phyloP scores from a whole-genome alignment of 129 eudicot genomes.

The Cynara cardunculus region DNA sequence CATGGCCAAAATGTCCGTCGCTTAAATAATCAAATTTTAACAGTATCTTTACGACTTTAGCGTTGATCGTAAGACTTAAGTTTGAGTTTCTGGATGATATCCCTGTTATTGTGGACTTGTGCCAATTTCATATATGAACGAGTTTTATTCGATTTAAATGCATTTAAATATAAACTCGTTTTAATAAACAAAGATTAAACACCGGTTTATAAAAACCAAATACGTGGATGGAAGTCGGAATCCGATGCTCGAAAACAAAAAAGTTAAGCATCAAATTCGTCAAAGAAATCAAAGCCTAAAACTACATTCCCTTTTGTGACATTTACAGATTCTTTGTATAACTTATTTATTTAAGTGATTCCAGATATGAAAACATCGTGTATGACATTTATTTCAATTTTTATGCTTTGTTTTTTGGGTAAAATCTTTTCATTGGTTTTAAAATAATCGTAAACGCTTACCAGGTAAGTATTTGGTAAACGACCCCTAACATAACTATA shows the following conservation, averaged over 20 bases:
- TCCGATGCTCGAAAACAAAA: slow-evolving; percentile 10
- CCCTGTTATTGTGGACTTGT: neutral
- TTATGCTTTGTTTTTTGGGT: neutral
- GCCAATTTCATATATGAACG: neutral
- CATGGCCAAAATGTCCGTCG: neutral
- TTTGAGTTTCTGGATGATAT: neutral
- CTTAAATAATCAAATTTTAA: too few relatives aligned
- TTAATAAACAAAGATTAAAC: neutral
- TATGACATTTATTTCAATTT: neutral
- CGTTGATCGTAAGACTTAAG: neutral
- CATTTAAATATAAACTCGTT: neutral
- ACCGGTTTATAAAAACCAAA: neutral
- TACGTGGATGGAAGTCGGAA: neutral
- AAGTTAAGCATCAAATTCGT: slow-evolving; percentile 22
- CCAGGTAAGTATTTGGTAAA: too few relatives aligned
- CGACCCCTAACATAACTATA: too few relatives aligned
- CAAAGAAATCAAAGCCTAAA: neutral
- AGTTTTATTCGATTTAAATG: neutral
- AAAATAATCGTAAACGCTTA: too few relatives aligned
- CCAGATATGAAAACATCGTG: neutral
- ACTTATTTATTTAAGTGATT: neutral
- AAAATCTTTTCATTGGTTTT: neutral
- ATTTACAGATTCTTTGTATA: slow-evolving; percentile 4
- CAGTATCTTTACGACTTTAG: too few relatives aligned
- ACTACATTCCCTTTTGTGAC: slow-evolving; percentile 5